Evolutionary conservation across 495 filamentous ascomycete species (phyloP).

Genomic region (Neurospora sp.): DNA sequence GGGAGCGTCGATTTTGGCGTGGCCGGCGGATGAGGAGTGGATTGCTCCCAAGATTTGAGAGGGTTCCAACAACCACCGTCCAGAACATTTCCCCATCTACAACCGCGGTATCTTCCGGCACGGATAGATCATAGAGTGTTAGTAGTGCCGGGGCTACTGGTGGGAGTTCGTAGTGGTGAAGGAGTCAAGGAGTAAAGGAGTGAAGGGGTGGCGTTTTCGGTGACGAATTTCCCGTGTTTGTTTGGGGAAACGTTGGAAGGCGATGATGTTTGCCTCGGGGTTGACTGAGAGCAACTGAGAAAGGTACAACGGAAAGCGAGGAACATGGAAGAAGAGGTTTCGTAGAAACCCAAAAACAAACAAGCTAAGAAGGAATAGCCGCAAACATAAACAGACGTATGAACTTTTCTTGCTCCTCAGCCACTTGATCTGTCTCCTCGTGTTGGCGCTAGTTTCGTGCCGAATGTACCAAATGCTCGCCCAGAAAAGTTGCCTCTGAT

Average conservation of each 20-base stretch:
- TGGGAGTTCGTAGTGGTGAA: not conserved
- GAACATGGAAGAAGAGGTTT: too few species aligned
- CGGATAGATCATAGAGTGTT: not conserved
- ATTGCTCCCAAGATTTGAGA: conserved; percentile 1
- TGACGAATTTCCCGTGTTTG: not conserved
- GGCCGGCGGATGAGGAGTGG: conserved; percentile 20
- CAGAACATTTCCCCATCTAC: not conserved
- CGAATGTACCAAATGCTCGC: too few species aligned
- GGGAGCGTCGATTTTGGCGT: conserved; percentile 18
- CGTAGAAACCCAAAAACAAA: too few species aligned
- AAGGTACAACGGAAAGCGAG: not conserved
- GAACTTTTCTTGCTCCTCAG: not conserved
- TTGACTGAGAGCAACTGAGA: not conserved
- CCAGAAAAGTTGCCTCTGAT: too few species aligned
- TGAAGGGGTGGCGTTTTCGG: not conserved
- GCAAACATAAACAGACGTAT: not conserved
- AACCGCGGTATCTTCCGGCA: not conserved
- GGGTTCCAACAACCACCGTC: not conserved
- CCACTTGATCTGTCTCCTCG: too few species aligned
- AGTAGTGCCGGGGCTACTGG: not conserved
- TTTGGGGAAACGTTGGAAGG: not conserved
- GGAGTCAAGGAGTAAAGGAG: not conserved
- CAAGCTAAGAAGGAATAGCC: not conserved
- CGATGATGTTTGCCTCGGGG: not conserved
- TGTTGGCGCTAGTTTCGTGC: too few species aligned